phyloP scores from a whole-genome alignment of 352 stramenopile species.

The Phytophthora sp. region DNA sequence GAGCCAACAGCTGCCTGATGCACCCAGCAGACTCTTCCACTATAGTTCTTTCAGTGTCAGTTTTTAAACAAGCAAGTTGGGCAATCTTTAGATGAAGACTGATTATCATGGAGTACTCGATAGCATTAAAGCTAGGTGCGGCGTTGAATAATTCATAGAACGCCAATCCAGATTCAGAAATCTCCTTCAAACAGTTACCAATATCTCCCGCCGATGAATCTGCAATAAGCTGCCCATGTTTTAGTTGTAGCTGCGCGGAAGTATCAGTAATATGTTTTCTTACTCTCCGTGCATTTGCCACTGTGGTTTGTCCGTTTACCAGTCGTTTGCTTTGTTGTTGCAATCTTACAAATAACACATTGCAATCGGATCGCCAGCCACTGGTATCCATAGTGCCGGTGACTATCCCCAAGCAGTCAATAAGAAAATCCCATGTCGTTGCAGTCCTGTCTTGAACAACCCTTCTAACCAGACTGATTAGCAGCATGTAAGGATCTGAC shows the following conservation, averaged over 20 bases:
- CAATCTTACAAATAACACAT: slow-evolving; percentile 9
- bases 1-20: slow-evolving; percentile 9
- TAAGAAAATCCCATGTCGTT: slow-evolving; percentile 14
- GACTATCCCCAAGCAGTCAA: slow-evolving; percentile 11
- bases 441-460: neutral
- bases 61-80: neutral
- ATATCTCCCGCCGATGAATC: neutral
- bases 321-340: slow-evolving; percentile 7
- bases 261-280: slow-evolving; percentile 17
- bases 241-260: slow-evolving; percentile 15
- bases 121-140: slow-evolving; percentile 12
- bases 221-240: slow-evolving; percentile 6
- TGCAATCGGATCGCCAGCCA: slow-evolving; percentile 5
- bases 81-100: slow-evolving; percentile 25
- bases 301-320: slow-evolving; percentile 2
- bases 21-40: slow-evolving; percentile 6
- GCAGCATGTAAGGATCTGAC: slow-evolving; percentile 5
- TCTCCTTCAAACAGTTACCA: neutral
- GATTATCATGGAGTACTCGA: slow-evolving; percentile 22
- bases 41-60: neutral
- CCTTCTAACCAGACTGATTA: slow-evolving; percentile 11
- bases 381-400: neutral
- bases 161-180: slow-evolving; percentile 19
- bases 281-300: slow-evolving; percentile 2
- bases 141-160: slow-evolving; percentile 22